Percentiles rank a stretch among this genome's conserved stretches.
phyloP scores from a whole-genome alignment of 139 green algal genomes.

The Chlorella vulgaris region DNA sequence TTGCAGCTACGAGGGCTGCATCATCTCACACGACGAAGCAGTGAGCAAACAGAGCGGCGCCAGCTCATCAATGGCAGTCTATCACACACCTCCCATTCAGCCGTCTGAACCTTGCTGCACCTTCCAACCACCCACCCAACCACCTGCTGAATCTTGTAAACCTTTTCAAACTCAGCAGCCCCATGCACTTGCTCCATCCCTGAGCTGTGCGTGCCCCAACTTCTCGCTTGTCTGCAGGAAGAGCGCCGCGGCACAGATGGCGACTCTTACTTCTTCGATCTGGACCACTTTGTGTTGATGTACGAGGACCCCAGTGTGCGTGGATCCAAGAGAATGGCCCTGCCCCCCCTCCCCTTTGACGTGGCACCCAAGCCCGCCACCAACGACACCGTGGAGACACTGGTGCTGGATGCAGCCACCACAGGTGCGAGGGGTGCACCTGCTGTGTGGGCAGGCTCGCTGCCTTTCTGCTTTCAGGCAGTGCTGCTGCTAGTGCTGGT shows the following conservation, averaged over 20 bases:
- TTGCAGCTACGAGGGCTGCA: not conserved
- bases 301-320: not conserved
- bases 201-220: too few species aligned
- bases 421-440: not conserved
- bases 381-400: not conserved
- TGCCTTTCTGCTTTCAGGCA: too few species aligned
- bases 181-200: not conserved
- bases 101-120: too few species aligned
- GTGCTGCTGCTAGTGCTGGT: too few species aligned
- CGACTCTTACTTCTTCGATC: slow-evolving; percentile 62
- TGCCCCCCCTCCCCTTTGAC: not conserved
- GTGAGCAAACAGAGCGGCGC: not conserved
- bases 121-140: too few species aligned
- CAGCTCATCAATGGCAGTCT: too few species aligned
- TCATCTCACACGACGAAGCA: not conserved
- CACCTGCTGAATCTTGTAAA: not conserved
- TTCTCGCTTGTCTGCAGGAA: slow-evolving; percentile 27
- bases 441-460: not conserved
- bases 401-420: not conserved
- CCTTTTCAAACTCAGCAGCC: not conserved
- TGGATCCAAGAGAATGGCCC: not conserved
- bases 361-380: not conserved
- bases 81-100: too few species aligned
- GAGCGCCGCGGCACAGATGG: not conserved
- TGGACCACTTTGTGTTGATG: slow-evolving; percentile 55